Percentiles rank a stretch among this genome's conserved stretches.
Evolutionary conservation across 805 yeast genomes (phyloP).

Genomic region (Myxozyma geophila): DNA sequence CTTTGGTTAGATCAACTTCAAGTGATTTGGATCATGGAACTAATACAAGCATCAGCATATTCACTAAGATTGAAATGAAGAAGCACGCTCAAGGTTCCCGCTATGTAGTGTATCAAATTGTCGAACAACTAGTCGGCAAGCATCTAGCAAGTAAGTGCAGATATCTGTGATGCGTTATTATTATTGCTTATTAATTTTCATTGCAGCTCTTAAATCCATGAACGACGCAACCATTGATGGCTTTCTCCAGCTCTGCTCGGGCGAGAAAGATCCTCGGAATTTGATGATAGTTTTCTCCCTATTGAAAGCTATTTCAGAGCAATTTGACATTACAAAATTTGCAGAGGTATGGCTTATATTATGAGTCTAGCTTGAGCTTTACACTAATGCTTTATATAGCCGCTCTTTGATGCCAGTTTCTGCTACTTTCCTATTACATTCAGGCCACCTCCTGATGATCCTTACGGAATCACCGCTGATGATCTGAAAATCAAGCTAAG

Average conservation of each 20-base stretch:
- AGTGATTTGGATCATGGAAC: background rate
- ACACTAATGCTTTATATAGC: conserved; percentile 40
- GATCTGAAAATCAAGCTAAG: conserved; percentile 65
- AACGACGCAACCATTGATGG: conserved; percentile 56
- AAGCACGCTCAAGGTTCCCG: conserved; percentile 49
- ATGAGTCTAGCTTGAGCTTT: background rate
- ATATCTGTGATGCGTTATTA: background rate
- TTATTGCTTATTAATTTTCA: background rate
- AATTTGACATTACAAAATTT: conserved; percentile 48
- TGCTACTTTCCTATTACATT: conserved; percentile 97
- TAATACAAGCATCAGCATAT: conserved; percentile 5
- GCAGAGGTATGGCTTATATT: conserved; percentile 16
- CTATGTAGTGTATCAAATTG: conserved; percentile 58
- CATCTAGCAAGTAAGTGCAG: conserved; percentile 11
- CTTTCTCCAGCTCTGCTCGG: conserved; percentile 71
- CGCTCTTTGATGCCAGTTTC: conserved; percentile 83
- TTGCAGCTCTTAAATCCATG: conserved; percentile 35
- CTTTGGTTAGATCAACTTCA: too few relatives aligned
- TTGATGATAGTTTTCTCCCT: conserved; percentile 69
- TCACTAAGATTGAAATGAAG: conserved; percentile 42
- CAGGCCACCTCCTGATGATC: conserved; percentile 80
- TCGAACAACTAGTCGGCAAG: conserved; percentile 41
- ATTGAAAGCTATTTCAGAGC: conserved; percentile 53
- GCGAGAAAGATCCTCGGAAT: conserved; percentile 95
- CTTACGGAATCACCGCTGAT: conserved; percentile 75